Evolutionary conservation across 805 yeast species (phyloP).

Genomic region (Kodamaea kaohsiungensis): DNA sequence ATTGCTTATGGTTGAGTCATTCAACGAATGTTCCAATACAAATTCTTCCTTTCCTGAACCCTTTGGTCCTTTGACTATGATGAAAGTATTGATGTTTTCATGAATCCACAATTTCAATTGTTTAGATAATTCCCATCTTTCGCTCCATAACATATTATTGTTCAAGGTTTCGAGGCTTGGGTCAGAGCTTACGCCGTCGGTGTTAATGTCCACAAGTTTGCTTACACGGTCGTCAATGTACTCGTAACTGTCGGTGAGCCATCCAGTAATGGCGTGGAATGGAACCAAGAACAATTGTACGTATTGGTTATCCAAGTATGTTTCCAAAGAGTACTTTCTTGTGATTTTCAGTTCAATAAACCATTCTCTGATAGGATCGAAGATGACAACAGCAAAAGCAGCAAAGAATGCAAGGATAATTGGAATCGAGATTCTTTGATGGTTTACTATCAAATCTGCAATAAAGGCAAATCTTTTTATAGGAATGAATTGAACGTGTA

Average conservation of each 20-base stretch:
- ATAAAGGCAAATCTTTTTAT: constrained; percentile 53
- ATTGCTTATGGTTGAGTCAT: constrained; percentile 40
- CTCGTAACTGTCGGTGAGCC: constrained; percentile 35
- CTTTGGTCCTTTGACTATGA: constrained; percentile 86
- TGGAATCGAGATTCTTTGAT: constrained; percentile 83
- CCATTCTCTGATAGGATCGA: constrained; percentile 90
- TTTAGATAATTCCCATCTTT: constrained; percentile 64
- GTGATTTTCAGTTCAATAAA: constrained; percentile 74
- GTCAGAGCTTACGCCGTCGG: constrained; percentile 31
- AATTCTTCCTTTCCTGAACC: constrained; percentile 92
- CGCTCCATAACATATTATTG: constrained; percentile 58
- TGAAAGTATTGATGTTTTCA: constrained; percentile 89
- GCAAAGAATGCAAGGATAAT: constrained; percentile 75
- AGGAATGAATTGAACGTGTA: constrained; percentile 76
- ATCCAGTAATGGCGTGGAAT: constrained; percentile 21
- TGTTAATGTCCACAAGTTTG: constrained; percentile 13
- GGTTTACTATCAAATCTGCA: constrained; percentile 62
- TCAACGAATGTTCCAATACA: constrained; percentile 66
- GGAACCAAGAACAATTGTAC: constrained; percentile 30
- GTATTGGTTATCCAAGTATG: constrained; percentile 38
- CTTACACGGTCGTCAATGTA: constrained; percentile 32
- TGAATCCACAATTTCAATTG: constrained; percentile 76
- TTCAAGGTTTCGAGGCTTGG: constrained; percentile 12
- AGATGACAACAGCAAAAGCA: constrained; percentile 77
- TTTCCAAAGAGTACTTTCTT: constrained; percentile 53